phyloP scores from a whole-genome alignment of 306 rosid genomes.

The Bauhinia variegata region DNA sequence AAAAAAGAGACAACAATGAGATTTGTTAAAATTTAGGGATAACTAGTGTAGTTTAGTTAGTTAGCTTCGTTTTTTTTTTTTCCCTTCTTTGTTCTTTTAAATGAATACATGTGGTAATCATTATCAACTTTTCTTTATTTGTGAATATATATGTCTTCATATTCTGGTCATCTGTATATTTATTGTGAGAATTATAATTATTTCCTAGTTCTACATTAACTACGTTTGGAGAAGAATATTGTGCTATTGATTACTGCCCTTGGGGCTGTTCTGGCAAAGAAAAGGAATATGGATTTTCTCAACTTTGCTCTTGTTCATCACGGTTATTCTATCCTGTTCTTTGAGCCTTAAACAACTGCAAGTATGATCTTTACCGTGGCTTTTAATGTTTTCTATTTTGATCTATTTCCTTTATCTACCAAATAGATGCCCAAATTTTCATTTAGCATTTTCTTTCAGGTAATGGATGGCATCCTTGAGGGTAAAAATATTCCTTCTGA shows the following conservation, averaged over 20 bases:
- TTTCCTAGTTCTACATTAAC: constrained; percentile 12
- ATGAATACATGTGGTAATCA: constrained; percentile 5
- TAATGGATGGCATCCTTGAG: constrained; percentile 66
- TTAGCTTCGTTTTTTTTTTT: not conserved
- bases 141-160: not conserved
- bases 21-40: not conserved
- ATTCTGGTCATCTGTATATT: not conserved
- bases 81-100: not conserved
- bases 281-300: not conserved
- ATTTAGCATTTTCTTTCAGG: constrained; percentile 53
- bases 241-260: not conserved
- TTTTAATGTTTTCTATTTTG: constrained; percentile 22
- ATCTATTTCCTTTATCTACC: not conserved
- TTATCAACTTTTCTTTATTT: not conserved
- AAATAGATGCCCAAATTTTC: not conserved
- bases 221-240: not conserved
- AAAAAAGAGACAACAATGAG: not conserved
- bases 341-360: constrained; percentile 20
- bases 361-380: not conserved
- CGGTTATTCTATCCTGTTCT: constrained; percentile 18
- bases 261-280: not conserved
- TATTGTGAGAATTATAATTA: constrained; percentile 8
- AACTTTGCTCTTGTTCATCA: not conserved
- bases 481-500: constrained; percentile 57
- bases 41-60: not conserved